Base-by-base conservation (phyloP, 805 yeast genomes). In the Scheffersomyces ergatensis region DNA sequence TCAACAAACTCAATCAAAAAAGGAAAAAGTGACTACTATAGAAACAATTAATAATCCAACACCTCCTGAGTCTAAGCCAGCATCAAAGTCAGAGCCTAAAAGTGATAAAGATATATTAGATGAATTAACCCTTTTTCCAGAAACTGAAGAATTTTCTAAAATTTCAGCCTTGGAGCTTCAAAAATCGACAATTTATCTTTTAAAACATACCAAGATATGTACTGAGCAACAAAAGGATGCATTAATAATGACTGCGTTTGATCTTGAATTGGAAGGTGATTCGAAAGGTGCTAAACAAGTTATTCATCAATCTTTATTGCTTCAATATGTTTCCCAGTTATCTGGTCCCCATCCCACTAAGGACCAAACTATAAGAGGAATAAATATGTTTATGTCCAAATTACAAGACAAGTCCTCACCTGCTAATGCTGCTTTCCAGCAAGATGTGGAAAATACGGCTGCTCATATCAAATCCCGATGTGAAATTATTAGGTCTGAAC, bases 161-260 rank as follows among this genome's bases (percentile, higher is more conserved):
- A 73, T 90, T 1, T 48, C 61, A 3, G 24, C 9, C 6, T 64
- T 67, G 15, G 72, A 83, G 35, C 68, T 78, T 33, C 54, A 63
- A n/a, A 60, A 65, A 39, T 70, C 83, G 50, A 74, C 80, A 47
- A 65, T 63, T 37, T 81, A 68, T 61, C 65, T 85, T 48, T 66
- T 72, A 34, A 58, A 57, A 58, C 87, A 83, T 60, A 78, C 86
- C 30, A 71, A 76, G 43, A 86, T 93, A 42, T 79, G 90, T 37
- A 79, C 80, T 3, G 89, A 84, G 48, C 82, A 82, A 46, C 97
- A 93, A 58, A 89, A 90, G 57, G 98, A 93, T 61, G 88, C 96
- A 0, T 77, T 93, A 44, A 72, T 90, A 58, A 90, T 92, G 97
- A 83, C 83, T 16, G 95, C 97, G 0, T 93, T 93, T 61, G 95